These are phyloP conservation scores for Urostyla sp. DNA, from an alignment of 73 alveolate genomes.

Conservation along the genomic window DNA sequence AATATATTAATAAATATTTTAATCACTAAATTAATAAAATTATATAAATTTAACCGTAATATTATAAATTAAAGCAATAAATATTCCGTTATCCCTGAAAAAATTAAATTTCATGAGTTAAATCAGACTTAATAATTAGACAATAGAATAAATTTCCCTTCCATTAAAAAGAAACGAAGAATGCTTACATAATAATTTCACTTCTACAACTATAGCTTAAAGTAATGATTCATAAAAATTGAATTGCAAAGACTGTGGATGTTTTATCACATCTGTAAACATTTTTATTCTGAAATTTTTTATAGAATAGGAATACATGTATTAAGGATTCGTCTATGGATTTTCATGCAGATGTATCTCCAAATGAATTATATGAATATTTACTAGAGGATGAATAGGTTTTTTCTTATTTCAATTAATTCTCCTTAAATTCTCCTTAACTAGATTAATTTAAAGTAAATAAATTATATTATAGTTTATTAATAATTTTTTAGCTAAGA, in stretches of 20 bases:
- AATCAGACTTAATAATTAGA: background rate
- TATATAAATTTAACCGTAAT: too few species aligned
- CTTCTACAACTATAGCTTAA: background rate
- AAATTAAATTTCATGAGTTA: too few species aligned
- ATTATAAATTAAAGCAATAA: too few species aligned
- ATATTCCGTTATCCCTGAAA: too few species aligned
- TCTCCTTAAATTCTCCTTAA: background rate
- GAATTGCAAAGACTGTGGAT: background rate
- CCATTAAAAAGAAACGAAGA: background rate
- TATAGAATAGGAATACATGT: background rate
- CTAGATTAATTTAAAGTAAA: background rate
- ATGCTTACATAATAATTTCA: background rate
- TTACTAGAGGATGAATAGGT: constrained; percentile 16
- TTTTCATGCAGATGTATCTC: constrained; percentile 2
- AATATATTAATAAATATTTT: too few species aligned
- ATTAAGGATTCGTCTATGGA: background rate
- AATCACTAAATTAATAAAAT: too few species aligned
- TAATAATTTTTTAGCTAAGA: background rate
- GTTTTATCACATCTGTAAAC: background rate
- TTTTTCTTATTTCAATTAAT: background rate
- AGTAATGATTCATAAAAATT: background rate
- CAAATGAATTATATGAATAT: background rate
- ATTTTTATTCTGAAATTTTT: too few species aligned
- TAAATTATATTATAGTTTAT: too few species aligned
- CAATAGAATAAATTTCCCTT: background rate